Evolutionary conservation across 257 asterid genomes (phyloP).

Genomic region (Thymus mandschuricus): DNA sequence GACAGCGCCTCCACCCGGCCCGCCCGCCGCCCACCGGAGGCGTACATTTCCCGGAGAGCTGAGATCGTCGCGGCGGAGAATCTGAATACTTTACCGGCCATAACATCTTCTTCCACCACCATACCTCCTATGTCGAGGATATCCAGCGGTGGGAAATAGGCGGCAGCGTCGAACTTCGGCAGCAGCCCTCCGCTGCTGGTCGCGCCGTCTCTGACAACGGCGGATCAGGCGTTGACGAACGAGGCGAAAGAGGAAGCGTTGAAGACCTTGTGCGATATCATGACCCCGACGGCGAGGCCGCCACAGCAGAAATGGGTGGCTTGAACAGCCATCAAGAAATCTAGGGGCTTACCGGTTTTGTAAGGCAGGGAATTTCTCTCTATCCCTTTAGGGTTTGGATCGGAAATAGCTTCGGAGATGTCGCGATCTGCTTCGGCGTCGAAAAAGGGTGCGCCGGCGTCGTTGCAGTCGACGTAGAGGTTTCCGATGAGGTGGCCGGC

Average conservation of each 20-base stretch:
- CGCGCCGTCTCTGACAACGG: background rate
- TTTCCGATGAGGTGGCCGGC: conserved; percentile 45
- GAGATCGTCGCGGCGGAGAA: conserved; percentile 40
- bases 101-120: conserved; percentile 23
- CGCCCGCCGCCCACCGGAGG: conserved; percentile 22
- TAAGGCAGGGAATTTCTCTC: conserved; percentile 40
- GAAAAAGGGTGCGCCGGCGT: too few species aligned
- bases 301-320: background rate
- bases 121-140: conserved; percentile 28
- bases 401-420: conserved; percentile 27
- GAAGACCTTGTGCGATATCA: background rate
- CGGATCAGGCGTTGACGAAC: background rate
- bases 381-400: conserved; percentile 35
- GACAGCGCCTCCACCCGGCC: conserved; percentile 48
- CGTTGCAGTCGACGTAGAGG: conserved; percentile 13
- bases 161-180: conserved; percentile 42
- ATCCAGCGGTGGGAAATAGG: conserved; percentile 47
- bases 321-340: background rate
- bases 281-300: background rate
- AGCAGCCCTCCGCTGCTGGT: background rate
- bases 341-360: background rate
- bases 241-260: background rate
- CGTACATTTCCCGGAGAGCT: conserved; percentile 31
- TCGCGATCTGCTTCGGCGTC: conserved; percentile 35
- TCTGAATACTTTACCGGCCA: conserved; percentile 36